Evolutionary conservation across 495 filamentous ascomycete species (phyloP).

Genomic region (Chaetomium fimeti): DNA sequence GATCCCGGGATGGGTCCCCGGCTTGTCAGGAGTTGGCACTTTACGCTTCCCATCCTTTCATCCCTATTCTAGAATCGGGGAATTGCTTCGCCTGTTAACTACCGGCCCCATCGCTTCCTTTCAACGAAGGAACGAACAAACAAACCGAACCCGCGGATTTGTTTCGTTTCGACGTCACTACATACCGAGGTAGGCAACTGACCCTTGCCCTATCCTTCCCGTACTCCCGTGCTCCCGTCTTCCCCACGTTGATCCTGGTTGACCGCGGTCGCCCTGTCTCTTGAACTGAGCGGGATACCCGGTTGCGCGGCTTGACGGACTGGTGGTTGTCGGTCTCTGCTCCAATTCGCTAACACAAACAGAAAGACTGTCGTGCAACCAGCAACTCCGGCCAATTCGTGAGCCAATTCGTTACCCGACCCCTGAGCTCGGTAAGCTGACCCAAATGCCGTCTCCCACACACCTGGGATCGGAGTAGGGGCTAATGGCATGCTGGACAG

Average conservation of each 20-base stretch:
- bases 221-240: background rate
- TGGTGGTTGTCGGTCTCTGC: background rate
- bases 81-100: background rate
- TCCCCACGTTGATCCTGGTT: slow-evolving; percentile 17
- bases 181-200: background rate
- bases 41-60: background rate
- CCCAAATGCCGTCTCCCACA: background rate
- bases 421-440: slow-evolving; percentile 16
- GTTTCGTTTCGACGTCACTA: background rate
- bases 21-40: background rate
- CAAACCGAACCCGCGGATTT: background rate
- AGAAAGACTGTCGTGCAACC: slow-evolving; percentile 17
- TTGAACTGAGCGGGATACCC: slow-evolving; percentile 14
- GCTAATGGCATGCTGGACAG: background rate
- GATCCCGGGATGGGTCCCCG: background rate
- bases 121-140: background rate
- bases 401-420: slow-evolving; percentile 24
- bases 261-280: slow-evolving; percentile 1
- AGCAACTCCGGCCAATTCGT: slow-evolving; percentile 14
- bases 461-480: background rate
- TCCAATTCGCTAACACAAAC: background rate
- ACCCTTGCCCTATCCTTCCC: background rate
- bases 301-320: slow-evolving; percentile 29
- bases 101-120: background rate
- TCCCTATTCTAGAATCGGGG: background rate